A percentile compares a stretch with the other conserved stretches of the same genome.
These are phyloP conservation scores for Balamuthia mandrillaris DNA, from an alignment of 208 protist species.

Conservation along the genomic window DNA sequence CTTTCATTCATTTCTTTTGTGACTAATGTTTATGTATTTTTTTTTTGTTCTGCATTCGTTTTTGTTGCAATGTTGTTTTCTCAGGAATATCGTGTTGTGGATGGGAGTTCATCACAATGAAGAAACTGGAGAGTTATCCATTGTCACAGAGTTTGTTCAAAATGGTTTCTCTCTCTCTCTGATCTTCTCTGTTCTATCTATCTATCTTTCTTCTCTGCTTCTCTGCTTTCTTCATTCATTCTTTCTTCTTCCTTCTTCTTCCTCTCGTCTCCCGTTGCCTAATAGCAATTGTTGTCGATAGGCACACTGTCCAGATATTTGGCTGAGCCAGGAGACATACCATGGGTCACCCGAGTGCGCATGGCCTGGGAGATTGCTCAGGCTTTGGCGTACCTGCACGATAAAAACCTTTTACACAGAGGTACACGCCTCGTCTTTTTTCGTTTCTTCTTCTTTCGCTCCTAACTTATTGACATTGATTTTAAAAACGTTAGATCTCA, in stretches of 20 bases:
- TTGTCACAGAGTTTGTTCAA: neutral
- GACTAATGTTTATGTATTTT: too few relatives aligned
- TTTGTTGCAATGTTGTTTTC: too few relatives aligned
- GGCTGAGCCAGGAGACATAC: neutral
- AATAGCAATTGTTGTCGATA: neutral
- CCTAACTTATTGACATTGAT: too few relatives aligned
- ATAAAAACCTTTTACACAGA: neutral
- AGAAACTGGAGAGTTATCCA: neutral
- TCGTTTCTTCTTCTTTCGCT: too few relatives aligned
- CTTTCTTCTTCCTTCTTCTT: neutral
- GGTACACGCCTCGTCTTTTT: too few relatives aligned
- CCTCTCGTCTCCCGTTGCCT: neutral
- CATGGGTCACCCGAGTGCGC: slow-evolving; percentile 9
- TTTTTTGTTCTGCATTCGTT: too few relatives aligned
- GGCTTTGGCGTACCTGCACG: neutral
- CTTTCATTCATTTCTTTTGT: too few relatives aligned
- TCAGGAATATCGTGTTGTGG: slow-evolving; percentile 17
- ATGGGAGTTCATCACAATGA: slow-evolving; percentile 12
- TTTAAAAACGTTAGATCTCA: too few relatives aligned
- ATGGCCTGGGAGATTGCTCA: slow-evolving; percentile 16
- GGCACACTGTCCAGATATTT: neutral
- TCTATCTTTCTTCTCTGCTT: neutral
- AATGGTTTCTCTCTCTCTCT: neutral
- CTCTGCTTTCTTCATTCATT: neutral
- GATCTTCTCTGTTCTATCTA: too few relatives aligned